phyloP scores from a whole-genome alignment of 257 asterid species.

The Rhazya stricta region DNA sequence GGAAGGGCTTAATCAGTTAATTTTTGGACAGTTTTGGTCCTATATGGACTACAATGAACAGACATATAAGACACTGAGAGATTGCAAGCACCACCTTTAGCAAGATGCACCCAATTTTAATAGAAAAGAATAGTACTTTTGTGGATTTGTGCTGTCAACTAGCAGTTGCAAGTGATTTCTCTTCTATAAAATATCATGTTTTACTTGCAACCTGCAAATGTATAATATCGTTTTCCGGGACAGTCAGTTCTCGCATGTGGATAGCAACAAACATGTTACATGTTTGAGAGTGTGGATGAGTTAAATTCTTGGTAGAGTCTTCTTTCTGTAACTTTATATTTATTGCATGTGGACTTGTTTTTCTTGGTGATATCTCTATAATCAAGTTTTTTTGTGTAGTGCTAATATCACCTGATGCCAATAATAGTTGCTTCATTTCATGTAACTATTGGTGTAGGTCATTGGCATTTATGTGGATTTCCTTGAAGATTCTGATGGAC shows the following conservation, averaged over 20 bases:
- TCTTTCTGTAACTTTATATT: background rate
- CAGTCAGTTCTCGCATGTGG: background rate
- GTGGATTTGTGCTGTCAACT: background rate
- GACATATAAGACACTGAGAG: background rate
- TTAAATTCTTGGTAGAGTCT: background rate
- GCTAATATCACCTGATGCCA: background rate
- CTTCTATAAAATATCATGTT: background rate
- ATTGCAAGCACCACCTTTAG: background rate
- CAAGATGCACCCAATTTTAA: background rate
- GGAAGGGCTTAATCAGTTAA: background rate
- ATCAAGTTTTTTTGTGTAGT: background rate
- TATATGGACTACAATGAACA: background rate
- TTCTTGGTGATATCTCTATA: background rate
- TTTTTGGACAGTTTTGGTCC: background rate
- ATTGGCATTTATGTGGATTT: conserved; percentile 64
- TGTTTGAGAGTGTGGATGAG: background rate
- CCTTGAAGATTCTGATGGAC: conserved; percentile 49
- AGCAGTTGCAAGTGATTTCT: background rate
- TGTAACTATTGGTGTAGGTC: conserved; percentile 38
- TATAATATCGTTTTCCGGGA: background rate
- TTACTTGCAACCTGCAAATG: background rate
- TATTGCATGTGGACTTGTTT: background rate
- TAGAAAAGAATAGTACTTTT: background rate
- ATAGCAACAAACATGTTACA: background rate
- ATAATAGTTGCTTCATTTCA: conserved; percentile 12